phyloP scores from a whole-genome alignment of 768 basidiomycete species.

The Tricholoma terreum region DNA sequence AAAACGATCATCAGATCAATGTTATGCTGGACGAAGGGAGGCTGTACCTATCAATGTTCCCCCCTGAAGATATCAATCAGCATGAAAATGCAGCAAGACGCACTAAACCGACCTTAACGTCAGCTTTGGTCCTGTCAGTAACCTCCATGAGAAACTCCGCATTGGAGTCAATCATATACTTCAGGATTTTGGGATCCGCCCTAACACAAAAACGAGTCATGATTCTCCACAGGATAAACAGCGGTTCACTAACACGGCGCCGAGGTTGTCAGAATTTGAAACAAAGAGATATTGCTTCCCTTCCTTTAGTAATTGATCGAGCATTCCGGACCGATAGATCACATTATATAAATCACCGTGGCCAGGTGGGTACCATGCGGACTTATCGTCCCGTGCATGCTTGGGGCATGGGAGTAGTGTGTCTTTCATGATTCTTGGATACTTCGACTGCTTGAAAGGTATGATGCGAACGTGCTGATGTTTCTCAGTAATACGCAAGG shows the following conservation, averaged over 20 bases:
- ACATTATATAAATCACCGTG: constrained; percentile 85
- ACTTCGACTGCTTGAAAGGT: constrained; percentile 81
- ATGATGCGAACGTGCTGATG: constrained; percentile 83
- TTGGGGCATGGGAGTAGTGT: constrained; percentile 71
- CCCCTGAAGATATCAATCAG: constrained; percentile 35
- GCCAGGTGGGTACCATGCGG: constrained; percentile 87
- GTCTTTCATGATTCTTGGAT: constrained; percentile 80
- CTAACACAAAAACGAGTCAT: constrained; percentile 32
- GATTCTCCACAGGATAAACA: constrained; percentile 30
- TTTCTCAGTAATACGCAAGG: constrained; percentile 81
- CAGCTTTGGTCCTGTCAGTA: constrained; percentile 88
- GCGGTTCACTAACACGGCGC: constrained; percentile 61
- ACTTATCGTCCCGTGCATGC: constrained; percentile 63
- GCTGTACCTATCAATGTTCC: constrained; percentile 61
- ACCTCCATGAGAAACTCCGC: constrained; percentile 88
- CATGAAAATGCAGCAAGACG: not conserved
- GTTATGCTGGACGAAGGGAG: not conserved
- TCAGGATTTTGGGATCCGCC: constrained; percentile 73
- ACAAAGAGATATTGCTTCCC: constrained; percentile 90
- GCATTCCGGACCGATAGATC: constrained; percentile 68
- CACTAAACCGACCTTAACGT: constrained; percentile 34
- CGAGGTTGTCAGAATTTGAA: constrained; percentile 86
- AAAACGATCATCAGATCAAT: not conserved
- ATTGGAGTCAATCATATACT: constrained; percentile 72
- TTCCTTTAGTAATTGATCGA: constrained; percentile 73